Conservation (phyloP, 148 eudicot genomes). For the Heliamphora exappendiculata region DNA sequence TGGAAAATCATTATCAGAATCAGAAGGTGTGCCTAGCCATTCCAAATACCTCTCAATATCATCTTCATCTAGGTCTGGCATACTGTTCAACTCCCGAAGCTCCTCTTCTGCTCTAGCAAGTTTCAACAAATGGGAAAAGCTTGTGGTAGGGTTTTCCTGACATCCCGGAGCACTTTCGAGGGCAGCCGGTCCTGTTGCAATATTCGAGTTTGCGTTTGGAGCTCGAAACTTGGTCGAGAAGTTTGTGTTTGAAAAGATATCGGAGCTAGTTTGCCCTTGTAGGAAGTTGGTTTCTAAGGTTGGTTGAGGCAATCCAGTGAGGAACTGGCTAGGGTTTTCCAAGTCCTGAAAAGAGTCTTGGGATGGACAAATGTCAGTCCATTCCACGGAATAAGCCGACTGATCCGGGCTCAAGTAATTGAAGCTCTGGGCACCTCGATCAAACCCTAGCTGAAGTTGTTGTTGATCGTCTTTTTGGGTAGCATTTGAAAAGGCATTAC, state of each 20-base stretch:
- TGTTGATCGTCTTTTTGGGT: not conserved
- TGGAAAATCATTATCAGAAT: not conserved
- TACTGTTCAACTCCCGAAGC: not conserved
- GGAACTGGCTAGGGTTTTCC: not conserved
- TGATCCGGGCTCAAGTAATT: not conserved
- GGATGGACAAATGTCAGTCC: not conserved
- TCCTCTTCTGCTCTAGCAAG: not conserved
- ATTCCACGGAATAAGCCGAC: not conserved
- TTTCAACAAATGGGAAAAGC: not conserved
- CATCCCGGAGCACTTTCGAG: not conserved
- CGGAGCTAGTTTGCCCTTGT: not conserved
- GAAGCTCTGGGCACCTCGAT: not conserved
- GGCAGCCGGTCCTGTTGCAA: not conserved
- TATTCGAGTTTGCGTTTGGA: not conserved
- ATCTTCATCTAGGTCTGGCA: not conserved
- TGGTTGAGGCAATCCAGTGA: not conserved
- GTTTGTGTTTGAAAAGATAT: not conserved
- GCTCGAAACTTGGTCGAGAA: not conserved
- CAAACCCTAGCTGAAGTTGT: not conserved
- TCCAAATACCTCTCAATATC: conserved; percentile 1
- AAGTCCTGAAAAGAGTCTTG: not conserved
- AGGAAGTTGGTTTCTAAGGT: not conserved
- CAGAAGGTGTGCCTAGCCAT: not conserved
- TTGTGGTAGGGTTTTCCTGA: not conserved
- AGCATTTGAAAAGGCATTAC: not conserved